phyloP scores from a whole-genome alignment of 2,329 filamentous ascomycete species.

The Xylaria sp. region DNA sequence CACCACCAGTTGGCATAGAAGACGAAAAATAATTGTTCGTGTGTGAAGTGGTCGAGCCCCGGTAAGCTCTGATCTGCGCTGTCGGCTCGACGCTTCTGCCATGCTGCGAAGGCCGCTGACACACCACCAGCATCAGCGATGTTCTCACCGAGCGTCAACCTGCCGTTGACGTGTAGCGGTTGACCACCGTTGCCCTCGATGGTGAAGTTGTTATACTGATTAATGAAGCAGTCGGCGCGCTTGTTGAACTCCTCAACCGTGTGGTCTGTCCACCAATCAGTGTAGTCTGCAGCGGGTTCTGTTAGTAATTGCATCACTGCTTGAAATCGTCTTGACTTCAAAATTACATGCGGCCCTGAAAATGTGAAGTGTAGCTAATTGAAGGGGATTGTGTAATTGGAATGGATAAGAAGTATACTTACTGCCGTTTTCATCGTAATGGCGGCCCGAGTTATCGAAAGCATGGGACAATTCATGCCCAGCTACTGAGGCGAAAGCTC shows the following conservation, averaged over 20 bases:
- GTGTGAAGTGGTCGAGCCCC: slow-evolving; percentile 67
- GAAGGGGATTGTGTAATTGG: not conserved
- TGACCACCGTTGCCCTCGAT: slow-evolving; percentile 65
- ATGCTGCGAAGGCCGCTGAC: slow-evolving; percentile 68
- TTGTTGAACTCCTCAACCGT: slow-evolving; percentile 68
- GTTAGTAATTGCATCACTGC: slow-evolving; percentile 19
- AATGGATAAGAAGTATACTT: slow-evolving; percentile 7
- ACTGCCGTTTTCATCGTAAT: slow-evolving; percentile 70
- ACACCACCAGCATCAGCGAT: slow-evolving; percentile 74
- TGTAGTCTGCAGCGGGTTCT: slow-evolving; percentile 55
- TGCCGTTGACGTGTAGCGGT: slow-evolving; percentile 69
- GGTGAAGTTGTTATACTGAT: slow-evolving; percentile 70
- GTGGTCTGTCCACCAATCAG: slow-evolving; percentile 71
- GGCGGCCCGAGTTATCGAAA: slow-evolving; percentile 72
- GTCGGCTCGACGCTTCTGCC: slow-evolving; percentile 65
- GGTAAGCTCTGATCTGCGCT: slow-evolving; percentile 63
- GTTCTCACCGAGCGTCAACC: slow-evolving; percentile 72
- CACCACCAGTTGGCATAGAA: slow-evolving; percentile 74
- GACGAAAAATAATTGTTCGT: slow-evolving; percentile 73
- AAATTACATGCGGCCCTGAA: not conserved
- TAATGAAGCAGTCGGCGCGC: slow-evolving; percentile 69
- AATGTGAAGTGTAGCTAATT: not conserved
- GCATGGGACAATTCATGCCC: slow-evolving; percentile 74
- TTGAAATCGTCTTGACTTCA: not conserved
- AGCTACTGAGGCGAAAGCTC: slow-evolving; percentile 70